Base-by-base conservation (phyloP, 2,329 filamentous ascomycete species). In the Didymellaceae sp. region DNA sequence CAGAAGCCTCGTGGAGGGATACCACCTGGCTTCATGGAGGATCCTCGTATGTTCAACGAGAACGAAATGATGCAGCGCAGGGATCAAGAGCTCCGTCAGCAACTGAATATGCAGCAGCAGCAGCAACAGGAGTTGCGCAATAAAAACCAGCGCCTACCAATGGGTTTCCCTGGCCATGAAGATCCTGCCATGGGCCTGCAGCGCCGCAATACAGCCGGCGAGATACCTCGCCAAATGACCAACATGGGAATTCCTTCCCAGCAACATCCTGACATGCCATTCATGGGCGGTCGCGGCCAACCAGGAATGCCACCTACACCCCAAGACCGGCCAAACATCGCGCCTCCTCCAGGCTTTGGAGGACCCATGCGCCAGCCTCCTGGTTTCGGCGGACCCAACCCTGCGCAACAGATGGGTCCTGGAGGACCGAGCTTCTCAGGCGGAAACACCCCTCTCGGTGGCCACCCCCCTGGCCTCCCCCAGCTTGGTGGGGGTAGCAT, bases 181-280 rank as follows among this genome's bases (percentile, higher is more conserved):
- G 70, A 74, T 43, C 59, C 70, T 3, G 52, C 64, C 4, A 57
- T 73, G 34, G 56, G 60, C 33, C 61, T 73, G 10, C 69, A 72
- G 59, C 72, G 72, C 33, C 71, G 70, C 47, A 74, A 67, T 45
- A 74, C 70, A 4, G 61, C 54, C 20, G 67, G 65, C 16, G 68
- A 68, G 20, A 62, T 69, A 28, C 65, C 71, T 24, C 70, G 71
- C 9, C 71, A 71, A 40, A 61, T 72, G 57, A 71, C 67, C 20
- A 74, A 74, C 46, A 74, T 74, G 72, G 72, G 72, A 18, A 74
- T 74, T 20, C 72, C 72, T n/a, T 74, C 72, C 17, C 71, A 74
- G 45, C 65, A 70, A 6, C 50, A 67, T 9, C 68, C 67, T 11
- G 71, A 74, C 6, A 65, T 72, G 57, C 64, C 61, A 5, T 71